A percentile compares a stretch with the other conserved stretches of the same genome.
Conservation (phyloP, 2,329 filamentous ascomycete species). For the Bipolaris oryzae region DNA sequence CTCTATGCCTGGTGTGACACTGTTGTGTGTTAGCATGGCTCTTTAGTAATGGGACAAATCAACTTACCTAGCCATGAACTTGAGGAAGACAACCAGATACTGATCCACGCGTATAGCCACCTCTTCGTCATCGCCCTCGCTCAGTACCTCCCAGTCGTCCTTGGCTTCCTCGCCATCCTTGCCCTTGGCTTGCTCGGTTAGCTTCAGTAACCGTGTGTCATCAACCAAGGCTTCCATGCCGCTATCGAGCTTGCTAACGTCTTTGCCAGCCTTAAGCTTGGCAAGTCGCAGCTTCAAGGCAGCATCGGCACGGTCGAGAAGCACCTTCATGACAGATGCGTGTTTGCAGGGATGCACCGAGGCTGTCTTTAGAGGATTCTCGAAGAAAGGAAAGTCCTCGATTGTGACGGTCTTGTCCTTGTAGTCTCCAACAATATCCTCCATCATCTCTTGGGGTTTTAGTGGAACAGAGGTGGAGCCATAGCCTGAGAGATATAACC, state of each 20-base stretch:
- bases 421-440: constrained; percentile 95
- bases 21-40: constrained; percentile 68
- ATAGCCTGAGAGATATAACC: constrained; percentile 94
- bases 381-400: constrained; percentile 96
- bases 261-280: constrained; percentile 72
- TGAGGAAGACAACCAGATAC: constrained; percentile 85
- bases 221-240: constrained; percentile 88
- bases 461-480: constrained; percentile 78
- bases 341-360: constrained; percentile 97
- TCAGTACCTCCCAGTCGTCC: constrained; percentile 67
- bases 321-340: constrained; percentile 95
- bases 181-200: constrained; percentile 58
- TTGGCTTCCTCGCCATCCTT: constrained; percentile 51
- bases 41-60: constrained; percentile 37
- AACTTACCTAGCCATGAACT: constrained; percentile 65
- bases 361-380: constrained; percentile 91
- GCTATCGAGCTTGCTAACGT: constrained; percentile 57
- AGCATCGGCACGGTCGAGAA: constrained; percentile 92
- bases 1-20: constrained; percentile 93
- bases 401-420: constrained; percentile 98
- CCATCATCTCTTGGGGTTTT: constrained; percentile 86
- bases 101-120: constrained; percentile 86
- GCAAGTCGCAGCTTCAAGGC: constrained; percentile 87
- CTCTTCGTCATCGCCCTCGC: constrained; percentile 69
- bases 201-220: constrained; percentile 69